Percentiles rank a stretch among this genome's conserved stretches.
These are phyloP conservation scores for Phallus indusiatus DNA, from an alignment of 768 basidiomycete species.

Conservation along the genomic window DNA sequence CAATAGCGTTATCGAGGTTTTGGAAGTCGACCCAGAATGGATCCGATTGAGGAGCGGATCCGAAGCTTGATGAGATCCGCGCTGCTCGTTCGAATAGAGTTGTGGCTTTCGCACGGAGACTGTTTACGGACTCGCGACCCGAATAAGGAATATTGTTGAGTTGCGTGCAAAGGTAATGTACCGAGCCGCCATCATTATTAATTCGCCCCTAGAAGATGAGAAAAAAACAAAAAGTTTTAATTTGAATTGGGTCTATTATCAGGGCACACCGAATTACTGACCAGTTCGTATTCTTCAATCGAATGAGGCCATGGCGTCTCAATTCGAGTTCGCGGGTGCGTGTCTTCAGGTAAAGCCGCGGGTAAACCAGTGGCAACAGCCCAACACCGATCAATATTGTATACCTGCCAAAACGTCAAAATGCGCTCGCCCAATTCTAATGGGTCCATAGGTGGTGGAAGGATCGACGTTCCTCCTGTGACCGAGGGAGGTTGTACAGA, in stretches of 20 bases:
- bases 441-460: slow-evolving; percentile 49
- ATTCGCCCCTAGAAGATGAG: slow-evolving; percentile 46
- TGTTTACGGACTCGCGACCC: slow-evolving; percentile 48
- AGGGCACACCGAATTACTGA: slow-evolving; percentile 23
- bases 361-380: slow-evolving; percentile 65
- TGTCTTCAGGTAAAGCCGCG: slow-evolving; percentile 52
- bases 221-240: slow-evolving; percentile 1
- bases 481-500: slow-evolving; percentile 26
- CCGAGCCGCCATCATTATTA: slow-evolving; percentile 40
- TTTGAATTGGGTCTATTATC: background rate
- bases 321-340: slow-evolving; percentile 47
- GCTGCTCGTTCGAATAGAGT: slow-evolving; percentile 63
- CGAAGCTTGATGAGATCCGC: slow-evolving; percentile 39
- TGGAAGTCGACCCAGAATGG: slow-evolving; percentile 32
- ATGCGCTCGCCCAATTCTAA: slow-evolving; percentile 64
- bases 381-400: slow-evolving; percentile 73
- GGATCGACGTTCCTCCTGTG: slow-evolving; percentile 12
- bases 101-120: slow-evolving; percentile 69
- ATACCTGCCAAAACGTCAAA: slow-evolving; percentile 77
- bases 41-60: slow-evolving; percentile 10
- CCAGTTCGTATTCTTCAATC: slow-evolving; percentile 56
- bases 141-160: slow-evolving; percentile 42
- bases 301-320: slow-evolving; percentile 71
- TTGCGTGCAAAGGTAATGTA: slow-evolving; percentile 46
- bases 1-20: slow-evolving; percentile 35